phyloP scores from a whole-genome alignment of 2,329 filamentous ascomycete species.

The Penicillium sp. region DNA sequence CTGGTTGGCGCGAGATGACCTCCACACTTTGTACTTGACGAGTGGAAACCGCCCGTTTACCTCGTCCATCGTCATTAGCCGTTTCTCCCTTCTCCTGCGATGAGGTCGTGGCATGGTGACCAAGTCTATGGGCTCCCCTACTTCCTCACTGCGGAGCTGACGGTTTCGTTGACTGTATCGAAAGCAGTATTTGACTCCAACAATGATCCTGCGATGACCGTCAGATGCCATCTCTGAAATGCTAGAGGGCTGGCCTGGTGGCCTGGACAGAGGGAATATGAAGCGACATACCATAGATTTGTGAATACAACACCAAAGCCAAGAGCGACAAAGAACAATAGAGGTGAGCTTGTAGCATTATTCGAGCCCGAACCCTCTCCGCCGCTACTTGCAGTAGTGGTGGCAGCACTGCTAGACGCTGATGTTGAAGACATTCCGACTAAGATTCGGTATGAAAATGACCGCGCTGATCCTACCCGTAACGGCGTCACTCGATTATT shows the following conservation, averaged over 20 bases:
- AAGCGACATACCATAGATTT: conserved; percentile 78
- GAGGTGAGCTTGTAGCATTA: conserved; percentile 64
- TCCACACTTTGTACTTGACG: conserved; percentile 95
- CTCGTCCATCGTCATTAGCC: conserved; percentile 98
- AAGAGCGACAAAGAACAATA: conserved; percentile 90
- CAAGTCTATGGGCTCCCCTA: conserved; percentile 84
- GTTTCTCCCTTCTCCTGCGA: conserved; percentile 89
- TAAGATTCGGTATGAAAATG: neutral
- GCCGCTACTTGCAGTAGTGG: conserved; percentile 25
- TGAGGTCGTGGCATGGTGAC: conserved; percentile 81
- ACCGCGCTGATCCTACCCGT: neutral
- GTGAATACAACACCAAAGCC: conserved; percentile 98
- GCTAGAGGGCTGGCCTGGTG: neutral
- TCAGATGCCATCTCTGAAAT: conserved; percentile 7
- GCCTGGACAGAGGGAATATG: neutral
- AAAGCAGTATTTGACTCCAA: conserved; percentile 99
- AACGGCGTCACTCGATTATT: neutral
- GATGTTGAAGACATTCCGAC: conserved; percentile 30
- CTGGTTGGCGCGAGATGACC: conserved; percentile 74
- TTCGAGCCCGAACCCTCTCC: conserved; percentile 39
- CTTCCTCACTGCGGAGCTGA: conserved; percentile 69
- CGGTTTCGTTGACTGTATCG: conserved; percentile 94
- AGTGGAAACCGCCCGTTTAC: conserved; percentile 97
- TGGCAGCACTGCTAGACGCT: conserved; percentile 24
- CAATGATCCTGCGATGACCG: conserved; percentile 77